Evolutionary conservation across 2,329 filamentous ascomycete species (phyloP), one percentile per base, ranked within the genome.

Genomic region (Sarocladium strictum): DNA sequence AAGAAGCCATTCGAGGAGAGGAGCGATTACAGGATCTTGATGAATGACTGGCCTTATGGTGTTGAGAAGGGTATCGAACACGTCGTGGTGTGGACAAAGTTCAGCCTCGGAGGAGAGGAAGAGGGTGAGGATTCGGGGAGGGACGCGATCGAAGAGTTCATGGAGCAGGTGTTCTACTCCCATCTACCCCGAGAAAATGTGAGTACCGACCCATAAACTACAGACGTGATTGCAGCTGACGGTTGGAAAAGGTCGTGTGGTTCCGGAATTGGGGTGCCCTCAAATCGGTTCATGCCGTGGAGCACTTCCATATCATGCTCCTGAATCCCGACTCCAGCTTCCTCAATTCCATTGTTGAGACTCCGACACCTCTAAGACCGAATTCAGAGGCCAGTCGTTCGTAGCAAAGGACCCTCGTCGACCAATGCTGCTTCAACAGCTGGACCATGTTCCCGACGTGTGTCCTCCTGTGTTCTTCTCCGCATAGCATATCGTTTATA

Each of bases 251-350:
- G 68, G 64, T 74, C 21, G 59, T 69, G 54, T 69, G 66, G 67
- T 81, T 88, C 54, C 72, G 89, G 74, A 97, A 97, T 65, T 96
- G 91, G 90, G 80, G 77, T 54, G 82, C 80, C 15, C 73, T 97
- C 60, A 96, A 96, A 74, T 94, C 87, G 23, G 83, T 97, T 26
- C 83, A 90, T 62, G 84, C 88, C 1, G 83, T 97, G 11, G 92
- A 97, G 75, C 93, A 97, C 68, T 94, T 97, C 65, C 93, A 97
- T 69, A 86, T 97, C 64, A 91, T 97, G 90, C 75, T 97, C 54
- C 88, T 86, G 67, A 78, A 89, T 61, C 86, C 91, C 1, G 85
- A 93, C 62, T 74, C 76, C 37, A 77, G 74, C 3, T 90, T 95
- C 47, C 3, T 51, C 12, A 14, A 35, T 17, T 51, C 47, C 11